A percentile compares a stretch with the other conserved stretches of the same genome.
Conservation (phyloP, 2,329 filamentous ascomycete genomes). For the Arachnomyces sp. region DNA sequence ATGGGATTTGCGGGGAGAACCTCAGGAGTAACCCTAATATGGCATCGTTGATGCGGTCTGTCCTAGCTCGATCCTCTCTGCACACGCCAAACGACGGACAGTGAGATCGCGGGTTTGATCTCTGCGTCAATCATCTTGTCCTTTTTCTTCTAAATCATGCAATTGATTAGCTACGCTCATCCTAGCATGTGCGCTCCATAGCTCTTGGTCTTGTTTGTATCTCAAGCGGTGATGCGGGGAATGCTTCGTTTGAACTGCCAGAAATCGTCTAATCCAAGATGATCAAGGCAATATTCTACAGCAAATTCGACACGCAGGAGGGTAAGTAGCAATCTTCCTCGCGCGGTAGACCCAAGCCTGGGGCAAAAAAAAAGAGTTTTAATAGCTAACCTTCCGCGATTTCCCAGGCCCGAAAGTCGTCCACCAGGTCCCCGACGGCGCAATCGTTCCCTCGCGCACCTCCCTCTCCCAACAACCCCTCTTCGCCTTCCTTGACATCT, state of each 20-base stretch:
- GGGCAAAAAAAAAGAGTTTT: conserved; percentile 4
- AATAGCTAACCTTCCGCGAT: conserved; percentile 1
- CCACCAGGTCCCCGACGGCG: conserved; percentile 56
- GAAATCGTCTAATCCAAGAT: conserved; percentile 30
- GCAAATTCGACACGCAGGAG: conserved; percentile 55
- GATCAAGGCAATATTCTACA: conserved; percentile 59
- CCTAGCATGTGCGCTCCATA: too few species aligned
- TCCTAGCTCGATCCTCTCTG: too few species aligned
- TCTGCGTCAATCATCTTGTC: neutral
- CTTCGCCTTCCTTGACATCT: conserved; percentile 76
- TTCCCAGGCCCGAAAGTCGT: conserved; percentile 51
- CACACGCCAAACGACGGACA: too few species aligned
- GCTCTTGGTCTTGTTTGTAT: neutral
- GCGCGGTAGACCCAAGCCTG: neutral
- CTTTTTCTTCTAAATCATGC: too few species aligned
- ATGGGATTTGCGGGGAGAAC: too few species aligned
- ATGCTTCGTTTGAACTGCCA: neutral
- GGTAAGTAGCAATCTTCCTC: conserved; percentile 24
- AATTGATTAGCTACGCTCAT: too few species aligned
- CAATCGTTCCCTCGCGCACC: conserved; percentile 42
- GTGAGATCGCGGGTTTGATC: neutral
- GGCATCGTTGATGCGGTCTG: too few species aligned
- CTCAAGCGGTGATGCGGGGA: conserved; percentile 3
- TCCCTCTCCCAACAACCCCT: conserved; percentile 51
- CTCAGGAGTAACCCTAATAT: too few species aligned